These are phyloP conservation scores for Boletus huronensis DNA, from an alignment of 768 basidiomycete genomes.

Conservation along the genomic window DNA sequence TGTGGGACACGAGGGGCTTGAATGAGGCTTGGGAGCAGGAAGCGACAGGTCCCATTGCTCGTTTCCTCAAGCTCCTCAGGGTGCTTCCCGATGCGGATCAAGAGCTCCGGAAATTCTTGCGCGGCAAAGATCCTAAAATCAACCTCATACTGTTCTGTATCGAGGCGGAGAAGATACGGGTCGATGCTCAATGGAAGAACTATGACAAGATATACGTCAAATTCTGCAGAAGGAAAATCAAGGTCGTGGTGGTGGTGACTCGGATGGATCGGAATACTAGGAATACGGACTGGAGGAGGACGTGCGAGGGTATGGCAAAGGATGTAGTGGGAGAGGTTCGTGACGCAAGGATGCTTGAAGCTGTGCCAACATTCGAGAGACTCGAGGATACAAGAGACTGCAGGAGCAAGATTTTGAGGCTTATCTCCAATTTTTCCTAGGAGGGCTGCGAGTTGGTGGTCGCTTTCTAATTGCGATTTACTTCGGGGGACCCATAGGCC, in stretches of 20 bases:
- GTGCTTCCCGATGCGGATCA: conserved; percentile 6
- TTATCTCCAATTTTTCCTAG: conserved; percentile 7
- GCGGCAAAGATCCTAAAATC: conserved; percentile 7
- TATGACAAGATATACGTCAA: conserved; percentile 10
- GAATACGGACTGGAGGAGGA: not conserved
- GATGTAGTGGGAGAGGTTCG: not conserved
- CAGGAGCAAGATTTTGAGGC: not conserved
- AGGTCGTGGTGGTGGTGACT: conserved; percentile 16
- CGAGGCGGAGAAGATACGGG: conserved; percentile 3
- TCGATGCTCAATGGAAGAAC: conserved; percentile 9
- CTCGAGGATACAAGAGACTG: not conserved
- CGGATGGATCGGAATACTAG: not conserved
- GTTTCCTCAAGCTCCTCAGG: conserved; percentile 7
- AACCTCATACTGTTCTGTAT: conserved; percentile 13
- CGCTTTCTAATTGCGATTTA: not conserved
- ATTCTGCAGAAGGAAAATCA: conserved; percentile 10
- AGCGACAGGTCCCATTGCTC: not conserved
- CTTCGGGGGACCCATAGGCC: not conserved
- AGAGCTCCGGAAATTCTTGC: conserved; percentile 10
- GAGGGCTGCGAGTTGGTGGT: not conserved
- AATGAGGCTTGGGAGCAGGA: conserved; percentile 6
- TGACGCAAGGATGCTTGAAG: conserved; percentile 5
- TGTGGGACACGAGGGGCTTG: conserved; percentile 16
- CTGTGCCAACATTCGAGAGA: conserved; percentile 1
- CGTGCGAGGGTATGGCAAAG: not conserved